Conservation (phyloP, 495 filamentous ascomycete species). For the Terfezia claveryi region DNA sequence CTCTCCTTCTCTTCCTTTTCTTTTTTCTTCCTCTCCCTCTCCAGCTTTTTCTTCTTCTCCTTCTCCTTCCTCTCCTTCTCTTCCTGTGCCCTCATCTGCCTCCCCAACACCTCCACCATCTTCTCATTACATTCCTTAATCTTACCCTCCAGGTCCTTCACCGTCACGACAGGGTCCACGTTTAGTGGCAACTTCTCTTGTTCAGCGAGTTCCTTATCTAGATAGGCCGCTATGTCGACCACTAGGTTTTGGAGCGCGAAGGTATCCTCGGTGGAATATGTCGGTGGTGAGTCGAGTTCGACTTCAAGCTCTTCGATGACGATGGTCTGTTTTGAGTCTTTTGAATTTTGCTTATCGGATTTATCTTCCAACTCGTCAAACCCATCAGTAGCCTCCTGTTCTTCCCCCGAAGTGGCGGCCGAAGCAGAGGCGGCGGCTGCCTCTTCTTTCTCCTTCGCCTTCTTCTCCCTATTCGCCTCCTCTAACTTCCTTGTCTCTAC, state of each 20-base stretch:
- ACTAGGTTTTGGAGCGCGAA: constrained; percentile 29
- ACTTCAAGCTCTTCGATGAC: constrained; percentile 21
- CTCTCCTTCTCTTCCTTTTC: constrained; percentile 22
- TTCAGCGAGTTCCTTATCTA: constrained; percentile 38
- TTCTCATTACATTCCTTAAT: constrained; percentile 39
- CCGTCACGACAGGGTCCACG: constrained; percentile 46
- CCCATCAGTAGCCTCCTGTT: constrained; percentile 21
- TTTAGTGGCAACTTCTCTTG: constrained; percentile 46
- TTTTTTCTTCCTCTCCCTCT: constrained; percentile 28
- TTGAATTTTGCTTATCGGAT: constrained; percentile 17
- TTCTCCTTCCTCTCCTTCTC: constrained; percentile 29
- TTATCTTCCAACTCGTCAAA: constrained; percentile 20
- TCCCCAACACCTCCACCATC: constrained; percentile 47
- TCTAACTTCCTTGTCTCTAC: constrained; percentile 20
- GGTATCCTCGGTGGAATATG: constrained; percentile 42
- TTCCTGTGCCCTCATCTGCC: constrained; percentile 41
- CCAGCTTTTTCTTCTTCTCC: constrained; percentile 23
- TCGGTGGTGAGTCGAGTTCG: constrained; percentile 22
- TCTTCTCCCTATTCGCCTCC: constrained; percentile 26
- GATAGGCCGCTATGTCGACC: constrained; percentile 34
- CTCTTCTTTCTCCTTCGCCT: constrained; percentile 24
- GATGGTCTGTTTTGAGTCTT: neutral
- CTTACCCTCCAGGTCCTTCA: constrained; percentile 40
- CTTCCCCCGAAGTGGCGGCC: constrained; percentile 30
- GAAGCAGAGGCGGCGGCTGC: constrained; percentile 18